Evolutionary conservation across 2,329 filamentous ascomycete genomes (phyloP), one percentile per base, ranked within the genome.

Genomic region (Scolecobasidium constrictum): DNA sequence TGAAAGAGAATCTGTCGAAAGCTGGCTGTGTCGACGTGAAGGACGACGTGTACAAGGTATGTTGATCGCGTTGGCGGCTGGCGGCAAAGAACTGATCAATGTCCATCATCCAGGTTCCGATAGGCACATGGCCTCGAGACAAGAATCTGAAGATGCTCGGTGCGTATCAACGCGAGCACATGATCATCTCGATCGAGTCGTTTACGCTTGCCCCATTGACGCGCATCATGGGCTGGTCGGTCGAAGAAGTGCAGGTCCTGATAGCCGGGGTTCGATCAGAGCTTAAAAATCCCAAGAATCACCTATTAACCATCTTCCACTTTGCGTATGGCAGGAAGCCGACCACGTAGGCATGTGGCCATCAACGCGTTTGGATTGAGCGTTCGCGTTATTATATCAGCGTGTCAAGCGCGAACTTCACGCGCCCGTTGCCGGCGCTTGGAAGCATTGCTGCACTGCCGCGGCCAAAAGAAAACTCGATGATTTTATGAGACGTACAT

Each of bases 21-120:
- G 56, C 61, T 4, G 67, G 66, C 11, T 69, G 68, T 48, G 60
- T 63, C 33, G 62, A 67, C 34, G 59, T 70, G n/a, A 52, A 60
- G 35, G 57, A 64, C 35, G 47, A 49, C 26, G 38, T 47, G 17
- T 48, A 47, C 23, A 49, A 48, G 35, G 38, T 40, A 31, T 13
- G 7, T 4, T 11, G n/a, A n/a, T n/a, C n/a, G n/a, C n/a, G n/a
- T n/a, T n/a, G n/a, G n/a, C n/a, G n/a, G n/a, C n/a, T n/a, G n/a
- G n/a, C n/a, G n/a, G n/a, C n/a, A n/a, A n/a, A n/a, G n/a, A n/a
- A n/a, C n/a, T n/a, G n/a, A n/a, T n/a, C n/a, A n/a, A n/a, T 21
- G 2, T 4, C 17, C 23, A 18, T 17, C 13, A 12, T 42, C 40
- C 6, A 57, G 48, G 60, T 65, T 54, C 59, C 59, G 1, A 57